Evolutionary conservation across 2,329 filamentous ascomycete genomes (phyloP).

Genomic region (Chalaropsis thielavioides): DNA sequence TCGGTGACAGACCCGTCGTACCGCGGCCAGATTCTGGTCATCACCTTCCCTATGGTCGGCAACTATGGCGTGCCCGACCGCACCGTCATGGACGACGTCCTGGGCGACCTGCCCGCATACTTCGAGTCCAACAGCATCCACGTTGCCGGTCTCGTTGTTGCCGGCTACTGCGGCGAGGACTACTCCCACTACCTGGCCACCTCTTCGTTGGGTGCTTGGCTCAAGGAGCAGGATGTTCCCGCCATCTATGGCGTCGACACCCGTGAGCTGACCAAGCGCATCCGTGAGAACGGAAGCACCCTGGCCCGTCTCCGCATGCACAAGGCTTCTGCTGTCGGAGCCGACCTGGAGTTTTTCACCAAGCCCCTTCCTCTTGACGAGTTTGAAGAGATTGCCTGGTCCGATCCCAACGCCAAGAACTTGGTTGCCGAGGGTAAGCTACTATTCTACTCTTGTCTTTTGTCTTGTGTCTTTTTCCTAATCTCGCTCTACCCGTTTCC

Average conservation of each 20-base stretch:
- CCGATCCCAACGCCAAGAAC: slow-evolving; percentile 83
- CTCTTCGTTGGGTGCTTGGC: slow-evolving; percentile 84
- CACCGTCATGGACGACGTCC: slow-evolving; percentile 68
- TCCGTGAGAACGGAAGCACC: slow-evolving; percentile 90
- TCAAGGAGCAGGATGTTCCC: slow-evolving; percentile 88
- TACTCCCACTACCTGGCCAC: slow-evolving; percentile 87
- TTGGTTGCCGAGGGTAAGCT: slow-evolving; percentile 82
- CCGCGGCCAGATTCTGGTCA: slow-evolving; percentile 84
- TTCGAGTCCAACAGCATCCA: slow-evolving; percentile 92
- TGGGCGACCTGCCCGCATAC: slow-evolving; percentile 74
- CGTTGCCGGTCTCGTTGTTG: slow-evolving; percentile 78
- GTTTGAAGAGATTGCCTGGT: slow-evolving; percentile 77
- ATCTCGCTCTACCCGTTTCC: too few species aligned
- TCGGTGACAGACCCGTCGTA: slow-evolving; percentile 79
- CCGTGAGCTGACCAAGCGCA: slow-evolving; percentile 81
- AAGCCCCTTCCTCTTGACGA: slow-evolving; percentile 26
- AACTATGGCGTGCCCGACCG: slow-evolving; percentile 95
- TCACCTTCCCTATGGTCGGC: slow-evolving; percentile 88
- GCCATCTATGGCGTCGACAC: slow-evolving; percentile 95
- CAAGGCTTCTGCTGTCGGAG: slow-evolving; percentile 28
- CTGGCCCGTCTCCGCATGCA: slow-evolving; percentile 76
- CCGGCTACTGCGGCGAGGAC: slow-evolving; percentile 85
- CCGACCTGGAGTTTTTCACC: slow-evolving; percentile 15
- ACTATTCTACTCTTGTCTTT: too few species aligned
- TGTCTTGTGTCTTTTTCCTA: too few species aligned